Conservation (phyloP, 2,329 filamentous ascomycete species). For the Pseudogymnoascus sp. region DNA sequence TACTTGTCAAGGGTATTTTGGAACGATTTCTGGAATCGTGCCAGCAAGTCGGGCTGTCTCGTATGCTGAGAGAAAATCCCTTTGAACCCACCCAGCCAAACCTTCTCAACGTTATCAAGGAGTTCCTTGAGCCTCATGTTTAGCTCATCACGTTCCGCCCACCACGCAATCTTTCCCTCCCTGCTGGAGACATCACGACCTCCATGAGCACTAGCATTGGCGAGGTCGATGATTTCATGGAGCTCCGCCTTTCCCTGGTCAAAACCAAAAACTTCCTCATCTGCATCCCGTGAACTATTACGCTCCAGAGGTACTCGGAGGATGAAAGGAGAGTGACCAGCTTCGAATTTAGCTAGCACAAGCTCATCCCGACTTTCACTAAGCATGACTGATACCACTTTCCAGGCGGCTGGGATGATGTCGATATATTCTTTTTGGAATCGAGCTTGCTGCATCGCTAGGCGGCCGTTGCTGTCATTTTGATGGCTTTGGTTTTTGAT, state of each 20-base stretch:
- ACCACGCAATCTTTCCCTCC: conserved; percentile 78
- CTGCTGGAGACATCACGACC: conserved; percentile 65
- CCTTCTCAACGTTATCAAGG: conserved; percentile 77
- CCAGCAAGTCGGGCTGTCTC: conserved; percentile 57
- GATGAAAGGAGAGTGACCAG: conserved; percentile 72
- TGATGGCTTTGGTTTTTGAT: conserved; percentile 20
- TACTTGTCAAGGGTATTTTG: conserved; percentile 74
- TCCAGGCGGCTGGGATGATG: conserved; percentile 77
- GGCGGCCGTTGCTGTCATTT: conserved; percentile 33
- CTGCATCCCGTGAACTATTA: conserved; percentile 72
- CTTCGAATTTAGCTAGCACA: conserved; percentile 78
- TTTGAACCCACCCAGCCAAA: conserved; percentile 92
- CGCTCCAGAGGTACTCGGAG: conserved; percentile 78
- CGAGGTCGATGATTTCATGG: conserved; percentile 70
- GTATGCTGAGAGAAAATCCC: conserved; percentile 80
- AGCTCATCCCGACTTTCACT: conserved; percentile 79
- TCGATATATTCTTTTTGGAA: conserved; percentile 81
- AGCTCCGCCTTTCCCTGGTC: conserved; percentile 73
- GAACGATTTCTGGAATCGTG: conserved; percentile 71
- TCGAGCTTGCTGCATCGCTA: conserved; percentile 37
- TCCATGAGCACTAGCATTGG: conserved; percentile 77
- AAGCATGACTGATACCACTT: conserved; percentile 75
- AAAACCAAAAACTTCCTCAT: conserved; percentile 78
- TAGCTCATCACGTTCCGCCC: conserved; percentile 74
- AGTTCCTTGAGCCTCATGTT: conserved; percentile 72